Conservation (phyloP, 1,139 yeast species). For the Candida tropicalis region DNA sequence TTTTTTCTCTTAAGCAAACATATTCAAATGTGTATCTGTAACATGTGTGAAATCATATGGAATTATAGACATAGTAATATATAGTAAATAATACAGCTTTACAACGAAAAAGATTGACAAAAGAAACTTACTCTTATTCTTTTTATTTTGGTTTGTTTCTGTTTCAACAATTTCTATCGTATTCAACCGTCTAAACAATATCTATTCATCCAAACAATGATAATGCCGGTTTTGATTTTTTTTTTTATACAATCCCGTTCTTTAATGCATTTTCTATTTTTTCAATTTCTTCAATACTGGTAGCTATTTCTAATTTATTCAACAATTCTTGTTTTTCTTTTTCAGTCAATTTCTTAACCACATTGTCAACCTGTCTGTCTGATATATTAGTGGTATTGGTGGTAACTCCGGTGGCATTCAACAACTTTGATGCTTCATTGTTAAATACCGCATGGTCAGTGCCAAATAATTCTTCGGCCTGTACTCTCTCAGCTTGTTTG, state of each 20-base stretch:
- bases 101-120: no score
- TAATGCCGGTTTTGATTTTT: no score
- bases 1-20: no score
- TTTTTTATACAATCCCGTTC: slow-evolving; percentile 10
- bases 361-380: slow-evolving; percentile 14
- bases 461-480: slow-evolving; percentile 52
- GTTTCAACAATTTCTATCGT: no score
- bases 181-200: no score
- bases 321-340: slow-evolving; percentile 57
- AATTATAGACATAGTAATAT: no score
- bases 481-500: slow-evolving; percentile 53
- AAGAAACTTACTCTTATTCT: no score
- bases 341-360: slow-evolving; percentile 45
- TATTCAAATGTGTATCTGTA: no score
- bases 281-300: slow-evolving; percentile 73
- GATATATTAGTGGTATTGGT: neutral
- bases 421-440: slow-evolving; percentile 15
- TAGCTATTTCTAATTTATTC: slow-evolving; percentile 59
- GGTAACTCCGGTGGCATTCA: neutral
- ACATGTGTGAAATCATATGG: no score
- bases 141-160: no score
- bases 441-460: slow-evolving; percentile 13
- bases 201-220: no score
- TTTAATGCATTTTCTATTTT: slow-evolving; percentile 50
- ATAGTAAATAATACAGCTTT: no score